phyloP scores from a whole-genome alignment of 2,329 filamentous ascomycete species.

The Penicillium sp. region DNA sequence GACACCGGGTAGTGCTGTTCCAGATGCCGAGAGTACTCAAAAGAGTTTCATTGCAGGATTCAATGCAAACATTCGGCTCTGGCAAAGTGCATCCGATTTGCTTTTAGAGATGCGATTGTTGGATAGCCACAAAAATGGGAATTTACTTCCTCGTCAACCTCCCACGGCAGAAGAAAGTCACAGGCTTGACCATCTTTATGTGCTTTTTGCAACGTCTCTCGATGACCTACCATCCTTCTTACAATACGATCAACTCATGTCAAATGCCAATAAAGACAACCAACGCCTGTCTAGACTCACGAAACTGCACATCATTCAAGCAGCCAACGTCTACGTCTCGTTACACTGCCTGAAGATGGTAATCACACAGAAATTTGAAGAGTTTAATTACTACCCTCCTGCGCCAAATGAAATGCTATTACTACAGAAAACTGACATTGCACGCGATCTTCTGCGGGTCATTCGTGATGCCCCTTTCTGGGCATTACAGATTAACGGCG shows the following conservation, averaged over 20 bases:
- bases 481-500: constrained; percentile 25
- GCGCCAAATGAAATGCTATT: constrained; percentile 17
- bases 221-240: constrained; percentile 43
- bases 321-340: constrained; percentile 41
- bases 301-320: constrained; percentile 39
- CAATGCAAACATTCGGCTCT: constrained; percentile 45
- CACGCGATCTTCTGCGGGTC: constrained; percentile 44
- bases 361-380: constrained; percentile 32
- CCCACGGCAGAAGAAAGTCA: constrained; percentile 29
- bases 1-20: constrained; percentile 15
- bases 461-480: constrained; percentile 47
- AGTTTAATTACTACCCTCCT: constrained; percentile 14
- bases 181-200: constrained; percentile 39
- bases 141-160: constrained; percentile 2
- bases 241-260: constrained; percentile 21
- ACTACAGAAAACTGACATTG: constrained; percentile 45
- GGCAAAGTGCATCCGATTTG: constrained; percentile 45
- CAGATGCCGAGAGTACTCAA: constrained; percentile 13
- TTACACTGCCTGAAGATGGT: constrained; percentile 45
- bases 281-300: constrained; percentile 4
- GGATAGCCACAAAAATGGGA: constrained; percentile 5
- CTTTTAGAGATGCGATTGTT: constrained; percentile 37
- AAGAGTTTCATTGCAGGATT: constrained; percentile 42
- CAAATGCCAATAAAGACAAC: constrained; percentile 7
- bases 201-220: constrained; percentile 45